Evolutionary conservation across 805 yeast species (phyloP).

Genomic region (Sugiyamaella boreocaroliniensis): DNA sequence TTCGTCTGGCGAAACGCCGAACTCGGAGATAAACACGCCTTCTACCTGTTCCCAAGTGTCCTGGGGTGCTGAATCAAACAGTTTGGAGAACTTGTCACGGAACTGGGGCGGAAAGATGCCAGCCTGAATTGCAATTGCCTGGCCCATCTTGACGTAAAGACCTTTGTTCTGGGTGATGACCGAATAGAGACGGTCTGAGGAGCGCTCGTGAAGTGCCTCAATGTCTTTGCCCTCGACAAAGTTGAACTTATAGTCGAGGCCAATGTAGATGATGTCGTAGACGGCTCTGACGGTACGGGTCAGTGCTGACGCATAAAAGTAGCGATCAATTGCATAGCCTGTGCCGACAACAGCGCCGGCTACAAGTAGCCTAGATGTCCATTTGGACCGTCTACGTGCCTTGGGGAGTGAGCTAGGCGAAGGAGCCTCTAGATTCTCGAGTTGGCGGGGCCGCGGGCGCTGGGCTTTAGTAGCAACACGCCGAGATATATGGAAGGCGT

Average conservation of each 20-base stretch:
- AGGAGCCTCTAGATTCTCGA: slow-evolving; percentile 2
- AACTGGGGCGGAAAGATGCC: slow-evolving; percentile 57
- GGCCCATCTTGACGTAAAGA: slow-evolving; percentile 70
- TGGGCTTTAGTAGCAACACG: too few relatives aligned
- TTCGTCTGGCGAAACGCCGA: slow-evolving; percentile 39
- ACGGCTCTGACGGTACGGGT: slow-evolving; percentile 49
- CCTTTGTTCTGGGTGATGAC: slow-evolving; percentile 46
- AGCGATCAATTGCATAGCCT: slow-evolving; percentile 33
- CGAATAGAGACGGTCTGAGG: slow-evolving; percentile 45
- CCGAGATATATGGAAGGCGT: too few relatives aligned
- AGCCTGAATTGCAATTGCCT: slow-evolving; percentile 72
- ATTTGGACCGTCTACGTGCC: slow-evolving; percentile 7
- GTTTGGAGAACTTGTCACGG: slow-evolving; percentile 47
- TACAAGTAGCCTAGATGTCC: slow-evolving; percentile 10
- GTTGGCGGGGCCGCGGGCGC: neutral
- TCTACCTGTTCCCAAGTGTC: slow-evolving; percentile 37
- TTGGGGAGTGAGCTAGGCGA: slow-evolving; percentile 16
- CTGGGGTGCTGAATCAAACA: slow-evolving; percentile 69
- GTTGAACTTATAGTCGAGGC: slow-evolving; percentile 53
- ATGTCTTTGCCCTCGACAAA: slow-evolving; percentile 42
- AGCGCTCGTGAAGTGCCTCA: slow-evolving; percentile 52
- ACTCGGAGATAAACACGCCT: slow-evolving; percentile 25
- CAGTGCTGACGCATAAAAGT: slow-evolving; percentile 43
- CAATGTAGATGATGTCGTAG: slow-evolving; percentile 43
- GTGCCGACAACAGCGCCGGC: slow-evolving; percentile 16